phyloP scores from a whole-genome alignment of 2,329 filamentous ascomycete genomes.

The Aspergillus versicolor region DNA sequence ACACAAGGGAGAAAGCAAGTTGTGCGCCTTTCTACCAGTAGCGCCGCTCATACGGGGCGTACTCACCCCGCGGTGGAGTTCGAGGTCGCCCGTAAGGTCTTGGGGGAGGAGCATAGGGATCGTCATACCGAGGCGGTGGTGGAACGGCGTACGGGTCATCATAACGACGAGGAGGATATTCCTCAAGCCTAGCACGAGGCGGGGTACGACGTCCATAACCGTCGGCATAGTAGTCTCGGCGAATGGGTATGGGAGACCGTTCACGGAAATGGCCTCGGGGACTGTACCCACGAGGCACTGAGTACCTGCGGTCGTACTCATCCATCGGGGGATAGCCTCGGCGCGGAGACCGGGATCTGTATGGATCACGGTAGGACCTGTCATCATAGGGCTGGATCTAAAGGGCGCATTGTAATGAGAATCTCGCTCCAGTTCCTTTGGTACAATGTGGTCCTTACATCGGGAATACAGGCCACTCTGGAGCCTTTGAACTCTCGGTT shows the following conservation, averaged over 20 bases:
- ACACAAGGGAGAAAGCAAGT: slow-evolving; percentile 15
- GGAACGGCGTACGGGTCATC: slow-evolving; percentile 60
- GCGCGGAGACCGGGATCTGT: slow-evolving; percentile 78
- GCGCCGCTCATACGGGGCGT: slow-evolving; percentile 43
- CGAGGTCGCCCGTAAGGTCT: slow-evolving; percentile 54
- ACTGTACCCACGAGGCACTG: slow-evolving; percentile 77
- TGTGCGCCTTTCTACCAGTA: slow-evolving; percentile 41
- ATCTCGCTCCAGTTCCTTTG: slow-evolving; percentile 21
- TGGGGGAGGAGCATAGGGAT: slow-evolving; percentile 56
- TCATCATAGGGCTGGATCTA: slow-evolving; percentile 72
- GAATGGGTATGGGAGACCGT: slow-evolving; percentile 67
- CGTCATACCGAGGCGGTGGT: slow-evolving; percentile 56
- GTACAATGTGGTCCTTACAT: slow-evolving; percentile 60
- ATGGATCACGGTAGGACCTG: slow-evolving; percentile 65
- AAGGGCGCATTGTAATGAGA: slow-evolving; percentile 22
- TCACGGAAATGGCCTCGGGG: slow-evolving; percentile 85
- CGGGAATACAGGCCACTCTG: slow-evolving; percentile 79
- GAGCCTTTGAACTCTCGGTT: slow-evolving; percentile 89
- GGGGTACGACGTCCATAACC: slow-evolving; percentile 76
- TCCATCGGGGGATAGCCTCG: slow-evolving; percentile 67
- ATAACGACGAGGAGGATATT: slow-evolving; percentile 65
- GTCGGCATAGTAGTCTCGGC: slow-evolving; percentile 84
- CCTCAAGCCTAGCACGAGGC: slow-evolving; percentile 73
- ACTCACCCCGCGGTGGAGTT: slow-evolving; percentile 41
- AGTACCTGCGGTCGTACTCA: slow-evolving; percentile 81